phyloP scores from a whole-genome alignment of 148 eudicot genomes.

The Dianthus caryophyllus region DNA sequence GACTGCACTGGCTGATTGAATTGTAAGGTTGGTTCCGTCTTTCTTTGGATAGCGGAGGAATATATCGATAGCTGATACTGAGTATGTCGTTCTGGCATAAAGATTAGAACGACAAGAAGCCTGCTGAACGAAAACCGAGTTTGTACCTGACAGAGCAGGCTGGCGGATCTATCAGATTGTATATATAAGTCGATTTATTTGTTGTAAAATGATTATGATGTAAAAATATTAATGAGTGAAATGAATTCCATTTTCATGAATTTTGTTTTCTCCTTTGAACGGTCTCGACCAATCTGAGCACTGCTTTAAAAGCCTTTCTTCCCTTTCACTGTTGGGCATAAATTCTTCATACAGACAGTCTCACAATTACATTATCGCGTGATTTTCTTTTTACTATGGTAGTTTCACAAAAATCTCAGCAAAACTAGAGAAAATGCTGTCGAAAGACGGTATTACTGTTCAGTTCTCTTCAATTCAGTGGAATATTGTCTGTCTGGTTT shows the following conservation, averaged over 20 bases:
- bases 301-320: too few species aligned
- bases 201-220: not conserved
- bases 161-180: not conserved
- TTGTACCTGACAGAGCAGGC: not conserved
- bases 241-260: not conserved
- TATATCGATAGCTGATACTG: not conserved
- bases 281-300: not conserved
- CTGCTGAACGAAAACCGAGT: not conserved
- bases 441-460: not conserved
- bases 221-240: not conserved
- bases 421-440: not conserved
- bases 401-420: not conserved
- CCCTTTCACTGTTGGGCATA: too few species aligned
- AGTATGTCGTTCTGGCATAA: not conserved
- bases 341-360: too few species aligned
- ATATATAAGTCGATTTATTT: not conserved
- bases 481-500: not conserved
- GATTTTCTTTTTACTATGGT: too few species aligned
- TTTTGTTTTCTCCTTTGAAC: not conserved
- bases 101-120: not conserved
- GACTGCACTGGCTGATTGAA: not conserved
- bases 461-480: not conserved
- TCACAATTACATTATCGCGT: too few species aligned
- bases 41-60: conserved; percentile 2
- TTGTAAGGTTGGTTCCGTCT: not conserved